Evolutionary conservation across 2,329 filamentous ascomycete genomes (phyloP), one percentile per base, ranked within the genome.

Genomic region (Trichoderma hamatum): DNA sequence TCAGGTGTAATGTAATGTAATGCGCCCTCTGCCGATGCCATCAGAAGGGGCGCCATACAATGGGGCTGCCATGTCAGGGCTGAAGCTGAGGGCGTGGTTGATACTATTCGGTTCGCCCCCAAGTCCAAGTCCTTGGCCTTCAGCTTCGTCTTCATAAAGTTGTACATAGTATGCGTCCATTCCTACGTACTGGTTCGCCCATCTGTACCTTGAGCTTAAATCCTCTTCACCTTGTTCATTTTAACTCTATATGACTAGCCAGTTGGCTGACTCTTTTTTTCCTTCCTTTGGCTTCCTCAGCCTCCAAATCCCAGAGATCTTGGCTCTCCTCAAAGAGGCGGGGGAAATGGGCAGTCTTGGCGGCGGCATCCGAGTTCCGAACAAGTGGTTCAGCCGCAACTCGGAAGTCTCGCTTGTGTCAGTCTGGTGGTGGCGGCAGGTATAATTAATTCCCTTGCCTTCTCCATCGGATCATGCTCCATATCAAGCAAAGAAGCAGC

Each of bases 321-420:
- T 54, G 16, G 16, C 34, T 49, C 59, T 34, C 10, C 59, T 14
- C 59, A 39, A 26, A 28, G 9, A 24, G n/a, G 19, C 24, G 51
- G 14, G 10, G 11, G 43, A 26, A 28, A 7, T 6, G 39, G 39
- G 6, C 19, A 9, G 39, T 19, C 56, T 55, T 58, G 36, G 7
- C 28, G 19, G 58, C 62, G 36, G 36, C 52, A 56, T 56, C 64
- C 26, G 34, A 13, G 28, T 64, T 64, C 61, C 61, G 61, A 64
- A 11, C 49, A 32, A 54, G 30, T 51, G 54, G 54, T 59, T 67
- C 64, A 67, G 64, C 64, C 64, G 64, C 63, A 66, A 9, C 43
- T 51, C n/a, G 43, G 28, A 63, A 51, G 46, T 30, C 60, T 51
- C 39, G 34, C 14, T 51, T 67, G 64, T 43, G 39, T 67, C 64